These are phyloP conservation scores for Lactifluus piperatus DNA, from an alignment of 768 basidiomycete genomes.

Conservation along the genomic window DNA sequence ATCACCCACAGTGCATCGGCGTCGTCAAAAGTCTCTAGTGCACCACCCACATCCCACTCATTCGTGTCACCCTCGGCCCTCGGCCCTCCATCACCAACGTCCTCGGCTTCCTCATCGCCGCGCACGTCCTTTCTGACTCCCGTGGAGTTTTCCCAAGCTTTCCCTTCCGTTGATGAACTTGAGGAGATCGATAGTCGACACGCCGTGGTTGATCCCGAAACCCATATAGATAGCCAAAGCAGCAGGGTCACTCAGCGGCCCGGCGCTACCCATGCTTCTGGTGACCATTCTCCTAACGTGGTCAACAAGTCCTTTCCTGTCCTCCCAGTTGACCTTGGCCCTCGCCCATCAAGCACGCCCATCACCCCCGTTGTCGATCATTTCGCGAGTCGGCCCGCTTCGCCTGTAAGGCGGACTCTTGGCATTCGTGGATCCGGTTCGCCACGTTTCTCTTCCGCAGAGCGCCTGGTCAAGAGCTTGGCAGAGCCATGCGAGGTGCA, in stretches of 20 bases:
- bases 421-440: slow-evolving; percentile 37
- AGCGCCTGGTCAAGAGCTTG: slow-evolving; percentile 24
- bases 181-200: slow-evolving; percentile 45
- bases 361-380: slow-evolving; percentile 48
- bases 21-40: slow-evolving; percentile 23
- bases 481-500: slow-evolving; percentile 23
- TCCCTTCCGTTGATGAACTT: slow-evolving; percentile 71
- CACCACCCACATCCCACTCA: slow-evolving; percentile 35
- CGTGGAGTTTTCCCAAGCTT: slow-evolving; percentile 55
- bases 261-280: slow-evolving; percentile 24
- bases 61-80: slow-evolving; percentile 63
- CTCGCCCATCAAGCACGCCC: slow-evolving; percentile 63
- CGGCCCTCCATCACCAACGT: slow-evolving; percentile 68
- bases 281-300: slow-evolving; percentile 10
- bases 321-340: slow-evolving; percentile 38
- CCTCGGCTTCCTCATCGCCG: slow-evolving; percentile 60
- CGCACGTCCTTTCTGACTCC: slow-evolving; percentile 33
- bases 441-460: slow-evolving; percentile 27
- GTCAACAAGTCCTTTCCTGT: slow-evolving; percentile 31
- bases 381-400: slow-evolving; percentile 55
- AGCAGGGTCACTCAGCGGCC: slow-evolving; percentile 1
- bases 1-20: slow-evolving; percentile 22
- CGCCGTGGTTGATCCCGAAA: slow-evolving; percentile 40
- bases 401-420: slow-evolving; percentile 29
- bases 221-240: slow-evolving; percentile 26